Evolutionary conservation across 306 rosid species (phyloP).

Genomic region (Arachis stenosperma): DNA sequence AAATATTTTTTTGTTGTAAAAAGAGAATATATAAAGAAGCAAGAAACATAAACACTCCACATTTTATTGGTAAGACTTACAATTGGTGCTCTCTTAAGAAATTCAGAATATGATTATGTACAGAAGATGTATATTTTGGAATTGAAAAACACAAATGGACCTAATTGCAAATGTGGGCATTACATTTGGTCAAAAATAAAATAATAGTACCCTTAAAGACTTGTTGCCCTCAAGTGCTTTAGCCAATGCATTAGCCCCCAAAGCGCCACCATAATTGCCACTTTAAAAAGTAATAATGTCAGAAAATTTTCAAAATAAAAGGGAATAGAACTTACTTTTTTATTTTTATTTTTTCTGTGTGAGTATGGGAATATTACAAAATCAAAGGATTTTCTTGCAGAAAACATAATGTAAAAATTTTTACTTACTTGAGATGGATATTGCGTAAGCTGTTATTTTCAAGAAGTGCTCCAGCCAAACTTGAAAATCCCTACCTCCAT

Average conservation of each 20-base stretch:
- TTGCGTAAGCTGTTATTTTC: constrained; percentile 76
- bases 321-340: too few relatives aligned
- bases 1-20: constrained; percentile 25
- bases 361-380: too few relatives aligned
- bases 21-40: constrained; percentile 25
- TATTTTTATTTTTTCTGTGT: too few relatives aligned
- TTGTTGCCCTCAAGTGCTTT: constrained; percentile 94
- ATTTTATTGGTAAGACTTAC: constrained; percentile 8
- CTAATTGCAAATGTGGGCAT: constrained; percentile 23
- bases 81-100: constrained; percentile 5
- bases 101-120: constrained; percentile 16
- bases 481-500: constrained; percentile 92
- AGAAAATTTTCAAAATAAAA: constrained; percentile 35
- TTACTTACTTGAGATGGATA: constrained; percentile 84
- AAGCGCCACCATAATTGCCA: constrained; percentile 98
- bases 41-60: background rate
- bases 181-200: constrained; percentile 36
- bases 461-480: constrained; percentile 92
- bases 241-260: constrained; percentile 96
- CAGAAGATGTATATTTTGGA: constrained; percentile 1
- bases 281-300: constrained; percentile 52
- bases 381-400: background rate
- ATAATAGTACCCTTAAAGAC: constrained; percentile 77
- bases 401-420: constrained; percentile 20
- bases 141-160: constrained; percentile 16